Evolutionary conservation across 495 filamentous ascomycete species (phyloP).

Genomic region (Penicillium salamii): DNA sequence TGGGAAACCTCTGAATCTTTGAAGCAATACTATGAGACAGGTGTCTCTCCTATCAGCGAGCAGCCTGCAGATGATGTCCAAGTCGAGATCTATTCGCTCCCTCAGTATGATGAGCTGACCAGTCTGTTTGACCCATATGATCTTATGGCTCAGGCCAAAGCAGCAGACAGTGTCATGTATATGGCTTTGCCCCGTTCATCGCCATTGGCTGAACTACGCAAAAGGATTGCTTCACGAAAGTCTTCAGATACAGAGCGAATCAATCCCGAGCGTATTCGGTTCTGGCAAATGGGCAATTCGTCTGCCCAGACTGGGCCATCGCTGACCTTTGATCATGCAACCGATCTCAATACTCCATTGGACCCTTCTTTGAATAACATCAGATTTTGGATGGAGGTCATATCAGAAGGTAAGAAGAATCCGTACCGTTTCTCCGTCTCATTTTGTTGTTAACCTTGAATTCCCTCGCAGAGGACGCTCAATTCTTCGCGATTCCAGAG

Average conservation of each 20-base stretch:
- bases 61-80: slow-evolving; percentile 26
- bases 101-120: slow-evolving; percentile 32
- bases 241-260: slow-evolving; percentile 20
- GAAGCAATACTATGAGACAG: slow-evolving; percentile 40
- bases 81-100: slow-evolving; percentile 41
- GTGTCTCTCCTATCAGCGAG: slow-evolving; percentile 18
- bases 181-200: slow-evolving; percentile 38
- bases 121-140: slow-evolving; percentile 47
- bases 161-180: slow-evolving; percentile 37
- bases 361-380: slow-evolving; percentile 25
- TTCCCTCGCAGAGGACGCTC: slow-evolving; percentile 30
- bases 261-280: slow-evolving; percentile 36
- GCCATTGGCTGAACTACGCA: slow-evolving; percentile 40
- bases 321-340: slow-evolving; percentile 35
- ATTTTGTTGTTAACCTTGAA: not conserved
- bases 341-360: slow-evolving; percentile 33
- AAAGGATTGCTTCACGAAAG: slow-evolving; percentile 38
- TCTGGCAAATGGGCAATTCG: slow-evolving; percentile 45
- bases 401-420: slow-evolving; percentile 34
- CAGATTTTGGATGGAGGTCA: slow-evolving; percentile 45
- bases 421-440: not conserved
- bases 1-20: slow-evolving; percentile 35
- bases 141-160: slow-evolving; percentile 44
- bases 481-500: slow-evolving; percentile 44
- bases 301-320: slow-evolving; percentile 35